A percentile compares a stretch with the other conserved stretches of the same genome.
Conservation (phyloP, 768 basidiomycete genomes). For the Lentinus tigrinus region DNA sequence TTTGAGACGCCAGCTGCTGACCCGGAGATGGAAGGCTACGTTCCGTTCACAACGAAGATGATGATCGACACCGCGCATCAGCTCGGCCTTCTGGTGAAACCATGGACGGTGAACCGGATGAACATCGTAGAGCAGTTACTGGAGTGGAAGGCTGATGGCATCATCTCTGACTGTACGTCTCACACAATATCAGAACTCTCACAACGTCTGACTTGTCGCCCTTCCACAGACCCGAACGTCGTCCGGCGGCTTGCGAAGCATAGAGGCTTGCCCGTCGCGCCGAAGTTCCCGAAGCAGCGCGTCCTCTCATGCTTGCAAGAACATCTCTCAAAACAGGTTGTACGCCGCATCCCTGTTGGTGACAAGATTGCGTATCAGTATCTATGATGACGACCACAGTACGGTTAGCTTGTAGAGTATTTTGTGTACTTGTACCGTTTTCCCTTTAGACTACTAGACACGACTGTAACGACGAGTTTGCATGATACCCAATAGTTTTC, state of each 20-base stretch:
- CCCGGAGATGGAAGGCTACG: slow-evolving; percentile 42
- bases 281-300: slow-evolving; percentile 54
- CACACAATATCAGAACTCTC: background rate
- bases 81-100: slow-evolving; percentile 61
- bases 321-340: slow-evolving; percentile 38
- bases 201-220: background rate
- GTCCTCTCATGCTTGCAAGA: slow-evolving; percentile 62
- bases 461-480: background rate
- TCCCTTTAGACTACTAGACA: background rate
- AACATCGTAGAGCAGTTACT: slow-evolving; percentile 61
- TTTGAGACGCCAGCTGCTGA: slow-evolving; percentile 40
- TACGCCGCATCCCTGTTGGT: background rate
- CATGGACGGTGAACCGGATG: slow-evolving; percentile 75
- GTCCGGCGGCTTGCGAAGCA: slow-evolving; percentile 58
- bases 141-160: slow-evolving; percentile 65
- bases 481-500: background rate
- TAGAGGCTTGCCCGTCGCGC: slow-evolving; percentile 50
- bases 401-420: no score
- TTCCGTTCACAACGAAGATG: slow-evolving; percentile 59
- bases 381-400: background rate
- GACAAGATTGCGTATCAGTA: no score
- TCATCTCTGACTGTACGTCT: slow-evolving; percentile 68
- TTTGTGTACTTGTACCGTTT: background rate
- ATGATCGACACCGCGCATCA: slow-evolving; percentile 70
- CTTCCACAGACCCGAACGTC: slow-evolving; percentile 46